phyloP scores from a whole-genome alignment of 2,329 filamentous ascomycete species.

The Colletotrichum chrysophilum region DNA sequence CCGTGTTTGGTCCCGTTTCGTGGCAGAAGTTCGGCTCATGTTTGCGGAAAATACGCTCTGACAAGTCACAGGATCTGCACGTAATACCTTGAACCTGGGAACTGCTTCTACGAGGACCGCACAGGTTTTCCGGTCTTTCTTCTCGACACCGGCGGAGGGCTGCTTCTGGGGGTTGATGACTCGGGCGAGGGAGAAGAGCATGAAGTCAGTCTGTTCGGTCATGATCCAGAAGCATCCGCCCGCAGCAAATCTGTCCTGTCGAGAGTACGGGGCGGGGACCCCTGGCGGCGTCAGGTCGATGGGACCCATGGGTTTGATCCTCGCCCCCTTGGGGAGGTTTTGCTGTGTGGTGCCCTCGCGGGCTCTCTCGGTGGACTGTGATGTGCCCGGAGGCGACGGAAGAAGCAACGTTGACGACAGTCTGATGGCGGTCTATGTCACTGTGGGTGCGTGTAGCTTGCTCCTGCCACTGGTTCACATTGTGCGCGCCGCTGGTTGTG shows the following conservation, averaged over 20 bases:
- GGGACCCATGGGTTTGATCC: conserved; percentile 2
- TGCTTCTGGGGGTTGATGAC: background rate
- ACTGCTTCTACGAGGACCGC: too few relatives aligned
- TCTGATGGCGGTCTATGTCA: background rate
- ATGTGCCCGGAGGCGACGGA: background rate
- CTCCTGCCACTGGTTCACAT: background rate
- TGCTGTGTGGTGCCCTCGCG: background rate
- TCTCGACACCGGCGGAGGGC: background rate
- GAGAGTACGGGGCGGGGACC: background rate
- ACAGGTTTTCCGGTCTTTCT: background rate
- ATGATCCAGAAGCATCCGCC: background rate
- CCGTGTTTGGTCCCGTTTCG: conserved; percentile 1
- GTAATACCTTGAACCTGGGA: background rate
- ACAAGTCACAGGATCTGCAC: conserved; percentile 1
- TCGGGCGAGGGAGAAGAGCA: background rate
- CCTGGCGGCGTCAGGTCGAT: conserved; percentile 1
- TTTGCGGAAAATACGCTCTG: background rate
- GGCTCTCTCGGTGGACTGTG: background rate
- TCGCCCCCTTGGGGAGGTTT: background rate
- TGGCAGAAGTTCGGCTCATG: conserved; percentile 3
- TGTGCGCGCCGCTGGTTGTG: background rate
- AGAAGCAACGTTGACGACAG: background rate
- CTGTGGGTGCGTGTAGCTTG: background rate
- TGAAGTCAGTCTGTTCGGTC: background rate
- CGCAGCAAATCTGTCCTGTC: background rate